phyloP scores from a whole-genome alignment of 2,329 filamentous ascomycete genomes.

The Penicillium verrucosum region DNA sequence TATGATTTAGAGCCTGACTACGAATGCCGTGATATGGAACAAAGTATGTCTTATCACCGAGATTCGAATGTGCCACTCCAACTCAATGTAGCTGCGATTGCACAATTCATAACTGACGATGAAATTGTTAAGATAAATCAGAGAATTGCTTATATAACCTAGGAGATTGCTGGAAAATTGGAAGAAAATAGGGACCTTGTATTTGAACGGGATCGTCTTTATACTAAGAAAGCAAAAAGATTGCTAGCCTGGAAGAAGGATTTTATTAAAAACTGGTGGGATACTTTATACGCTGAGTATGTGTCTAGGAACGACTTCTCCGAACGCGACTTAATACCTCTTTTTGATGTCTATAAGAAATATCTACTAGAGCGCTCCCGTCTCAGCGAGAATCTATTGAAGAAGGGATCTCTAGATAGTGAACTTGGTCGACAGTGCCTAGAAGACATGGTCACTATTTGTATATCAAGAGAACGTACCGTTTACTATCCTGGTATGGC shows the following conservation, averaged over 20 bases:
- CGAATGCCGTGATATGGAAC: slow-evolving; percentile 20
- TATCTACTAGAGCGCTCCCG: slow-evolving; percentile 15
- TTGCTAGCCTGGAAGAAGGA: slow-evolving; percentile 8
- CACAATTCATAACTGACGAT: slow-evolving; percentile 11
- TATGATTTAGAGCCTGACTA: slow-evolving; percentile 20
- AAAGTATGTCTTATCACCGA: slow-evolving; percentile 20
- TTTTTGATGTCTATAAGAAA: slow-evolving; percentile 23
- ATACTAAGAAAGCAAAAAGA: slow-evolving; percentile 19
- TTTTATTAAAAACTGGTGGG: slow-evolving; percentile 19
- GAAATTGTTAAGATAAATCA: slow-evolving; percentile 16
- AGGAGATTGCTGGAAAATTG: slow-evolving; percentile 11
- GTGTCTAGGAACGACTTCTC: slow-evolving; percentile 19
- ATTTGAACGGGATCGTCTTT: slow-evolving; percentile 11
- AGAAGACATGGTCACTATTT: slow-evolving; percentile 19
- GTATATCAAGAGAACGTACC: neutral
- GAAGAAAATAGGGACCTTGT: slow-evolving; percentile 9
- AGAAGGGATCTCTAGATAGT: slow-evolving; percentile 19
- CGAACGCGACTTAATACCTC: slow-evolving; percentile 14
- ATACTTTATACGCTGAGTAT: slow-evolving; percentile 20
- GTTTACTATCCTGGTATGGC: neutral
- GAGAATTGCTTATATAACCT: slow-evolving; percentile 12
- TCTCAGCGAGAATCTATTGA: slow-evolving; percentile 16
- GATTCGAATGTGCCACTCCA: slow-evolving; percentile 16
- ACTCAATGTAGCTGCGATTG: slow-evolving; percentile 15
- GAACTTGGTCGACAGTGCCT: slow-evolving; percentile 16